Evolutionary conservation across 139 green algal species (phyloP).

Genomic region (Closterium sp.): DNA sequence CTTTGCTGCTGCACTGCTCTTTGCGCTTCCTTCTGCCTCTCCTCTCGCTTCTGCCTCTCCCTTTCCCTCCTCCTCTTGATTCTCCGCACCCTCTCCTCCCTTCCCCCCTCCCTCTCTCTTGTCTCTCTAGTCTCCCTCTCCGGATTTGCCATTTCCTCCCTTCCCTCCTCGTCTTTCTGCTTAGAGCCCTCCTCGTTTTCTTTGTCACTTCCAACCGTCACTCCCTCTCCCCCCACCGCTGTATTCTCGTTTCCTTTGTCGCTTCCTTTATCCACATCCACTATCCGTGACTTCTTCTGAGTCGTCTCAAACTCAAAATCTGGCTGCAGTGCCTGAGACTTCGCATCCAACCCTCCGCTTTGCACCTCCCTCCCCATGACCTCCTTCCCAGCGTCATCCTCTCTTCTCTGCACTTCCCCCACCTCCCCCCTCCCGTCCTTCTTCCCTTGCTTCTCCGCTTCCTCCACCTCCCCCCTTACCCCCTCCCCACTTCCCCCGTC

Average conservation of each 20-base stretch:
- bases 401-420: background rate
- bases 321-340: too few relatives aligned
- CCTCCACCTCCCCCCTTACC: background rate
- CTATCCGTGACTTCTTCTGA: too few relatives aligned
- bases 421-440: background rate
- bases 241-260: too few relatives aligned
- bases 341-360: background rate
- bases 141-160: background rate
- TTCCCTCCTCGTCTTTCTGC: background rate
- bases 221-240: background rate
- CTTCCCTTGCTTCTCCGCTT: background rate
- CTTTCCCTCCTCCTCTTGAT: background rate
- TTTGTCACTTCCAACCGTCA: background rate
- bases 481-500: background rate
- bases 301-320: too few relatives aligned
- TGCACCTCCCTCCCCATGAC: background rate
- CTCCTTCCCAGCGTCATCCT: background rate
- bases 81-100: background rate
- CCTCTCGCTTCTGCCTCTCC: background rate
- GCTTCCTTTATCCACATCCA: too few relatives aligned
- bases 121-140: background rate
- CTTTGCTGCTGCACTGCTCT: background rate
- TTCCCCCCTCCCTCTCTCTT: background rate
- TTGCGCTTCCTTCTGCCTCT: background rate
- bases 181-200: background rate